Base-by-base conservation (phyloP, 768 basidiomycete genomes). In the Phlebiopsis gigantea region DNA sequence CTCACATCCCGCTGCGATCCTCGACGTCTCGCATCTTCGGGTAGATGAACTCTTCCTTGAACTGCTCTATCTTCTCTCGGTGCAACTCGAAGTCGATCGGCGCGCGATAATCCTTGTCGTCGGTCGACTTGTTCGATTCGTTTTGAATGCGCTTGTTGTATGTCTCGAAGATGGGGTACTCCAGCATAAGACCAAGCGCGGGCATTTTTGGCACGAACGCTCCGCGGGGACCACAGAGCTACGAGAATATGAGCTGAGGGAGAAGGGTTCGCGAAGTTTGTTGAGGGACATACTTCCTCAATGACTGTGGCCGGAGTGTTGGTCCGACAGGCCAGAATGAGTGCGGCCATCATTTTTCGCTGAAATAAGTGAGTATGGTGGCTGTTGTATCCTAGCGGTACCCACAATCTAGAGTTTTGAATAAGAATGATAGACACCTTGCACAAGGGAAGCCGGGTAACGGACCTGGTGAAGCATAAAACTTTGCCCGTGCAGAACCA, bases 391-490 rank as follows among this genome's bases (percentile, higher is more conserved):
- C 15, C 34, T 8, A 62, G 58, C 39, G 29, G 22, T 34, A 69
- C 76, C 57, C 62, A 83, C 81, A 60, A 83, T 84, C 80, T 82
- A 39, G 15, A 46, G 9, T 34, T n/a, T 9, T 39, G 30, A 31
- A 19, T 8, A 7, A 7, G n/a, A 12, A 19, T 50, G 49, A 10
- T 43, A n/a, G 29, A 56, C 34, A 41, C 48, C 17, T 19, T 25
- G 34, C 17, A 9, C 3, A 39, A 9, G 17, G 34, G 12, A 39
- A 39, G 17, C 34, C 12, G 34, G 5, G 51, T n/a, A 42, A 73
- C 78, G 53, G 64, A 94, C 94, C 78, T 99, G 97, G 70, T 99
- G 96, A 53, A 99, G 73, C 97, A 99, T 98, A 71, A 99, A 99
- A 64, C 92, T 94, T 71, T 99, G 97, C 0, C 96, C 97, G 67